Percentiles rank a stretch among this genome's conserved stretches.
These are phyloP conservation scores for Bjerkandera adusta DNA, from an alignment of 1,284 basidiomycete genomes.

Conservation along the genomic window DNA sequence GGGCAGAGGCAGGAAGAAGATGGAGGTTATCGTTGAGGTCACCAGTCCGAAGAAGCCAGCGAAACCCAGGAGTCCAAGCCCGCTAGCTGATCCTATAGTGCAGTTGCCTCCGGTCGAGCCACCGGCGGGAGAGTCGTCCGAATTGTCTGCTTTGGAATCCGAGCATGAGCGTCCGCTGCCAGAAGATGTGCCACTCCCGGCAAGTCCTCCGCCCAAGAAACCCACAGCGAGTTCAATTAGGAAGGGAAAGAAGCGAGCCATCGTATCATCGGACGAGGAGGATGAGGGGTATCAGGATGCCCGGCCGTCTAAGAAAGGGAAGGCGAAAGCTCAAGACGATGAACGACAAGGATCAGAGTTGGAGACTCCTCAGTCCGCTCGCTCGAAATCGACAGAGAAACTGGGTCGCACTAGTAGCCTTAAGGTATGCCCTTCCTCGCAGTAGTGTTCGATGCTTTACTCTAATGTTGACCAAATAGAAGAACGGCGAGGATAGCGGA, in stretches of 20 bases:
- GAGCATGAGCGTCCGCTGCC: not conserved
- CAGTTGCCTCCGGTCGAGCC: not conserved
- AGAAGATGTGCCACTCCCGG: not conserved
- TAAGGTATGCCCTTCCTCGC: not conserved
- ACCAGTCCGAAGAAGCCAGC: not conserved
- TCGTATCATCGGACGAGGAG: conserved; percentile 27
- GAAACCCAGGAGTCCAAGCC: too few relatives aligned
- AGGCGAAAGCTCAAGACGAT: conserved; percentile 2
- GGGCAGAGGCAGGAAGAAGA: conserved; percentile 19
- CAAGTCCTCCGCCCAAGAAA: not conserved
- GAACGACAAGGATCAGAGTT: not conserved
- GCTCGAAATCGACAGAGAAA: not conserved
- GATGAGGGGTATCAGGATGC: conserved; percentile 10
- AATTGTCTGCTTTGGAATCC: conserved; percentile 5
- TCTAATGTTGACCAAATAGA: not conserved
- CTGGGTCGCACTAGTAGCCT: conserved; percentile 1
- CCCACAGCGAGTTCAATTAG: not conserved
- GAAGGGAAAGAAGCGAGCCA: conserved; percentile 20
- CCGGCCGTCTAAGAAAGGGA: not conserved
- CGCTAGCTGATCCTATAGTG: not conserved
- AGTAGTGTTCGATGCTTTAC: not conserved
- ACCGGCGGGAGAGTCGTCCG: conserved; percentile 1
- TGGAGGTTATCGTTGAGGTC: conserved; percentile 7
- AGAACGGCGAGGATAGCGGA: not conserved
- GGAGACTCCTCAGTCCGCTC: not conserved